Conservation (phyloP, 2,329 filamentous ascomycete species). For the Dactylonectria estremocensis region DNA sequence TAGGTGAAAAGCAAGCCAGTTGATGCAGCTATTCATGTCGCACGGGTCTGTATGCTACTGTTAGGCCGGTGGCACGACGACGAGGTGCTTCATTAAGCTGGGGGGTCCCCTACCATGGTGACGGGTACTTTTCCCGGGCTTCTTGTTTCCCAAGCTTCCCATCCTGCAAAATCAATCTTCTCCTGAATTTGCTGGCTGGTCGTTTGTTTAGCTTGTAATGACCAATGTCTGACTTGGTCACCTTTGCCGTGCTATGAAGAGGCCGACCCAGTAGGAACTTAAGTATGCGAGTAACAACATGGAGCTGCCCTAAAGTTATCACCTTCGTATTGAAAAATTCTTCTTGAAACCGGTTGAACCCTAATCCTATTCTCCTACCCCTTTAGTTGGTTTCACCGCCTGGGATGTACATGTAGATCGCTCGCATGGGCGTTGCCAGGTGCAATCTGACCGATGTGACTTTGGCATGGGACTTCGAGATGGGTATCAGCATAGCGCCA, state of each 20-base stretch:
- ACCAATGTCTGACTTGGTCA: background rate
- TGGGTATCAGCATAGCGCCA: too few relatives aligned
- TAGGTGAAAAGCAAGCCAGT: slow-evolving; percentile 35
- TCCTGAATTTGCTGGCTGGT: background rate
- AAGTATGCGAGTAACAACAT: background rate
- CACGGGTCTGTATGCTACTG: slow-evolving; percentile 23
- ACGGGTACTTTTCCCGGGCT: slow-evolving; percentile 3
- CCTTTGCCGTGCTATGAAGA: background rate
- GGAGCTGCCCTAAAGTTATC: background rate
- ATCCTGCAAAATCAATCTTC: background rate
- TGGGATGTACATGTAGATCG: too few relatives aligned
- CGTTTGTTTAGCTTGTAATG: too few relatives aligned
- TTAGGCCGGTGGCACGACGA: slow-evolving; percentile 30
- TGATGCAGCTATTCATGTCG: slow-evolving; percentile 15
- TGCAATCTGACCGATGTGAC: too few relatives aligned
- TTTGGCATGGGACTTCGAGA: too few relatives aligned
- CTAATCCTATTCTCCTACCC: too few relatives aligned
- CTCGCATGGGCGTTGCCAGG: too few relatives aligned
- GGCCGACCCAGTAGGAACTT: background rate
- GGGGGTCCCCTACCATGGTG: slow-evolving; percentile 36
- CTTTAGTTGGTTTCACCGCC: too few relatives aligned
- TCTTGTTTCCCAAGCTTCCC: background rate
- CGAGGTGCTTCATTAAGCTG: slow-evolving; percentile 13
- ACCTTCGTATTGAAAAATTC: too few relatives aligned
- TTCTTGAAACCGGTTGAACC: too few relatives aligned